phyloP scores from a whole-genome alignment of 2,329 filamentous ascomycete species.

The Neonectria punicea region DNA sequence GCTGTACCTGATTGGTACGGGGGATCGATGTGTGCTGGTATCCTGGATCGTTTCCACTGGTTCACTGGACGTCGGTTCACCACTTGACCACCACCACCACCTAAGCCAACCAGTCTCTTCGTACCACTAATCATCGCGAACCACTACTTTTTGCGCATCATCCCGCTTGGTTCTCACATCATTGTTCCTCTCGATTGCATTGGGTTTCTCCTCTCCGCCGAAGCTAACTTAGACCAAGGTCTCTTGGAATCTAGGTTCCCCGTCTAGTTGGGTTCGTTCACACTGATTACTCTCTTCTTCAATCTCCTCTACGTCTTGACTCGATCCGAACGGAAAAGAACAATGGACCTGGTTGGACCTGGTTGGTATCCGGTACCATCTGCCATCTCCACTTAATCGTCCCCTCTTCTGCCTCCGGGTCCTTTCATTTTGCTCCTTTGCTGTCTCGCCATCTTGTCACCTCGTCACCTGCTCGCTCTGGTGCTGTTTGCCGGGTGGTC shows the following conservation, averaged over 20 bases:
- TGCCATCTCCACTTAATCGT: constrained; percentile 38
- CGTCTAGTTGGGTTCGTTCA: neutral
- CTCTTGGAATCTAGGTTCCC: neutral
- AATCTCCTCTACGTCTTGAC: neutral
- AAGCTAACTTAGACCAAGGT: constrained; percentile 24
- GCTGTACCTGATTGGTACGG: neutral
- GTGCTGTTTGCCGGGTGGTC: neutral
- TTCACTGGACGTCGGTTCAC: neutral
- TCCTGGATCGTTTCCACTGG: neutral
- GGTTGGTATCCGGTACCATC: constrained; percentile 23
- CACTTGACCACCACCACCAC: neutral
- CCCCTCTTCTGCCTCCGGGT: constrained; percentile 18
- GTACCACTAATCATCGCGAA: constrained; percentile 2
- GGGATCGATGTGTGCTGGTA: neutral
- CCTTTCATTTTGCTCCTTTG: constrained; percentile 12
- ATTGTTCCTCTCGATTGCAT: constrained; percentile 3
- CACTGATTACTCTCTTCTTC: neutral
- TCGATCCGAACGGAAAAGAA: constrained; percentile 8
- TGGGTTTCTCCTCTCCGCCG: constrained; percentile 9
- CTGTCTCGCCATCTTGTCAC: constrained; percentile 21
- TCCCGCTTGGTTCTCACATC: constrained; percentile 19
- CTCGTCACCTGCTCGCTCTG: neutral
- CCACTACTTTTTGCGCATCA: constrained; percentile 12
- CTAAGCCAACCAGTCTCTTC: neutral
- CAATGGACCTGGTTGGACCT: constrained; percentile 25